Evolutionary conservation across 345 rosid species (phyloP), one percentile per base, ranked within the genome.

Genomic region (Murraya koenigii): DNA sequence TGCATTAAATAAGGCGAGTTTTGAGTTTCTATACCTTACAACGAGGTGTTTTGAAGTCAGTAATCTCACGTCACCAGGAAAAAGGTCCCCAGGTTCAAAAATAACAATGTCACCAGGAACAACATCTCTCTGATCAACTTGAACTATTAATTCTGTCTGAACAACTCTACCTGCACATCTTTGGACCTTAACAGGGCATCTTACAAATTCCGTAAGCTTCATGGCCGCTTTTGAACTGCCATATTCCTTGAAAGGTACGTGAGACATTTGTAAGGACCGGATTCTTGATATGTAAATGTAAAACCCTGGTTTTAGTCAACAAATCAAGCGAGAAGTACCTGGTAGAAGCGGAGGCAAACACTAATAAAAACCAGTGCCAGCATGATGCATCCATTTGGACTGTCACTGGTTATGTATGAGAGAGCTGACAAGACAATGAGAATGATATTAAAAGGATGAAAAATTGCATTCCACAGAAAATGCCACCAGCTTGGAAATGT

Each of bases 161-260:
- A 88, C 79, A 73, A 88, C 86, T 79, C 89, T 88, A 71, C 95
- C 92, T 17, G 93, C 93, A 78, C 95, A 91, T 78, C 92, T 83
- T 78, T 91, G 95, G 74, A 91, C 95, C 85, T 91, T 89, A 74
- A 91, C 79, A 1, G 95, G 95, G 66, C 86, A 79, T 81, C 80
- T 83, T 8, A 91, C 87, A 32, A 86, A 87, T 74, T 91, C 95
- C 20, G 87, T 79, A 66, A 91, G 93, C 78, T 89, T 85, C 93
- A 89, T 91, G 68, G 95, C 93, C 38, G 93, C 95, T 82, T 89
- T 91, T 71, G 95, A 91, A 78, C 95, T 88, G 85, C 83, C 76
- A 77, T 82, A 83, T 84, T 91, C 93, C 93, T 91, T 44, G 74
- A 74, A 80, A 62, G 22, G 65, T 33, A 77, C 25, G 77, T 67